Evolutionary conservation across 2,329 filamentous ascomycete species (phyloP), one percentile per base, ranked within the genome.

Genomic region (Fusarium oxysporum): DNA sequence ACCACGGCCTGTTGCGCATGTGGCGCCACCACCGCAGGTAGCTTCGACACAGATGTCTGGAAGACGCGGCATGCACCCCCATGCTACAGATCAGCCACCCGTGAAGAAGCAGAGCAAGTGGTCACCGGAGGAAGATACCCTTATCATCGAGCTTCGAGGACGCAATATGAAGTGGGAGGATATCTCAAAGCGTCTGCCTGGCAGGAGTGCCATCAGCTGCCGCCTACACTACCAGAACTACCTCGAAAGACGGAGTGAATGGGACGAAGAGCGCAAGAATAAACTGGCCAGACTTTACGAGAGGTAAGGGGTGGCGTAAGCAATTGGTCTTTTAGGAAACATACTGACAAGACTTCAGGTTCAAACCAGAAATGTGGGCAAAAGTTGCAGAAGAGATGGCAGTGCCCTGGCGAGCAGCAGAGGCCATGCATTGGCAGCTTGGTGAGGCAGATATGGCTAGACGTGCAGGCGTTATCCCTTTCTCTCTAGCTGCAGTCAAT

Each of bases 101-200:
- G 93, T 94, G 38, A 97, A 96, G 85, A 97, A 96, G 84, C 95
- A 98, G 82, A 97, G 94, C 80, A 98, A 98, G 83, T 98, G 96
- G 96, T 97, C 94, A 9, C 87, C 92, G 2, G 94, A 98, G 70
- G 96, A 98, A 82, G 95, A 98, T 82, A 90, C 93, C n/a, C 85
- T 96, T 54, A 97, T 97, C 77, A 97, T 98, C 77, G 93, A 97
- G 81, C 89, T 98, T 70, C 91, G 96, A 65, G 94, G 94, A 41
- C 92, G 92, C 76, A 93, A 94, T 13, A 97, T 98, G 94, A 98
- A 98, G 81, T 98, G 96, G 96, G 96, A 98, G 80, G 96, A 98
- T 82, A 98, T 98, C 78, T 97, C 94, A 70, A 97, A 96, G 85
- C 90, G 92, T 61, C 85, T 98, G 55, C 95, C 95, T 6, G 96